These are phyloP conservation scores for Millerozyma miso DNA, from an alignment of 805 yeast species.

Conservation along the genomic window DNA sequence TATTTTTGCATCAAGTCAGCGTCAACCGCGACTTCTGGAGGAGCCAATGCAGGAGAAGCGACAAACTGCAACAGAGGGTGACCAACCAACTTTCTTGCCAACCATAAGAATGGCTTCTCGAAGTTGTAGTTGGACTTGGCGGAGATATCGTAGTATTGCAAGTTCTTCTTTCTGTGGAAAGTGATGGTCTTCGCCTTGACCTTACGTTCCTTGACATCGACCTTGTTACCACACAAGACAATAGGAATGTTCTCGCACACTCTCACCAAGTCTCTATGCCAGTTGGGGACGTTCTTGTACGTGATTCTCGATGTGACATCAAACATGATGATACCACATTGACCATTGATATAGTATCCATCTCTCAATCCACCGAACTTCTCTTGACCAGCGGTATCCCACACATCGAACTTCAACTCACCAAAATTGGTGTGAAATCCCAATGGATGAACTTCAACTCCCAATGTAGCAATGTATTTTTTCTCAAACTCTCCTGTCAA, in stretches of 20 bases:
- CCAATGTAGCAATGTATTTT: slow-evolving; percentile 97
- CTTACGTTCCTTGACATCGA: slow-evolving; percentile 99
- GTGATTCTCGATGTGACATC: slow-evolving; percentile 99
- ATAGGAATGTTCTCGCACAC: slow-evolving; percentile 99
- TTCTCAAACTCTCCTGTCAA: slow-evolving; percentile 99
- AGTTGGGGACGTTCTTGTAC: slow-evolving; percentile 99
- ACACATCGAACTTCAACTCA: slow-evolving; percentile 97
- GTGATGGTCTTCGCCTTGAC: slow-evolving; percentile 99
- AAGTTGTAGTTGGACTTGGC: slow-evolving; percentile 99
- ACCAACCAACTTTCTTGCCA: slow-evolving; percentile 98
- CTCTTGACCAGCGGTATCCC: slow-evolving; percentile 99
- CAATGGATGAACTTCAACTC: slow-evolving; percentile 99
- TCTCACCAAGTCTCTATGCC: slow-evolving; percentile 99
- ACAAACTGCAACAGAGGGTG: slow-evolving; percentile 97
- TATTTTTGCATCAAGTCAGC: slow-evolving; percentile 95
- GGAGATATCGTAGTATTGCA: slow-evolving; percentile 98
- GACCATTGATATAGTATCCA: slow-evolving; percentile 99
- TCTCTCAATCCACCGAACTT: slow-evolving; percentile 99
- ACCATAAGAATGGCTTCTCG: slow-evolving; percentile 99
- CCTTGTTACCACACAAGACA: slow-evolving; percentile 98
- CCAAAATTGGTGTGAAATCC: slow-evolving; percentile 98
- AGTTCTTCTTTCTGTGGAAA: slow-evolving; percentile 99
- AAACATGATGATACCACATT: slow-evolving; percentile 99
- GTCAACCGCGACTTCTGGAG: slow-evolving; percentile 98
- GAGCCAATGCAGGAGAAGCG: slow-evolving; percentile 98